Evolutionary conservation across 495 filamentous ascomycete species (phyloP), one percentile per base, ranked within the genome.

Genomic region (Acidiella bohemica): DNA sequence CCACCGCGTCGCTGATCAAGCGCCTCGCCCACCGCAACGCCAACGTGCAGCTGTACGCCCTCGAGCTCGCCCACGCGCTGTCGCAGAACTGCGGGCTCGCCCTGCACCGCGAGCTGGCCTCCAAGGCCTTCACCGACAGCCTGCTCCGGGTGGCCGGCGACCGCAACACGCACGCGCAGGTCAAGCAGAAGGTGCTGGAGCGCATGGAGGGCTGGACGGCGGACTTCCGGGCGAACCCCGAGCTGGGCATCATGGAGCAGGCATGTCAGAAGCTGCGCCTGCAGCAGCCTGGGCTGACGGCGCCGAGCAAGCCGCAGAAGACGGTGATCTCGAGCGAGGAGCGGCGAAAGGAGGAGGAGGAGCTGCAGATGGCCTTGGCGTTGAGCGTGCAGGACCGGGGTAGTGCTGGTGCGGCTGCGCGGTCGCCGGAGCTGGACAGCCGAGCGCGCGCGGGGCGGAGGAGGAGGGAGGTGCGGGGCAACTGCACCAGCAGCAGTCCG

Each of bases 21-120:
- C 71, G 90, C 43, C 68, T 97, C 48, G 92, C 90, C 41, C 88
- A 97, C 63, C 76, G 90, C 45, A 97, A 97, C 63, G 90, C 90
- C 41, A 96, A 97, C 62, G 90, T 97, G n/a, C 90, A 97, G 64
- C 70, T 97, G 23, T 97, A 97, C 57, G 96, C 90, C 14, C 70
- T 97, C 42, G 90, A 97, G 76, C 80, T 97, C 47, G 87, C 79
- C 42, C 94, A 97, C 63, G 81, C 90, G 12, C 73, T 96, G 41
- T 82, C 84, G 31, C 87, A 96, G 61, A 97, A 97, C 60, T 95
- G 92, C 58, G 90, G 86, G 19, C 66, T 78, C 32, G 74, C 77
- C 50, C 83, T 97, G 66, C 87, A 97, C 66, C 77, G 83, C 59
- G 90, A 97, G 61, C 66, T 97, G 46, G 81, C 90, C 31, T 90